Evolutionary conservation across 148 eudicot genomes (phyloP), one percentile per base, ranked within the genome.

Genomic region (Amaranthus cruentus): DNA sequence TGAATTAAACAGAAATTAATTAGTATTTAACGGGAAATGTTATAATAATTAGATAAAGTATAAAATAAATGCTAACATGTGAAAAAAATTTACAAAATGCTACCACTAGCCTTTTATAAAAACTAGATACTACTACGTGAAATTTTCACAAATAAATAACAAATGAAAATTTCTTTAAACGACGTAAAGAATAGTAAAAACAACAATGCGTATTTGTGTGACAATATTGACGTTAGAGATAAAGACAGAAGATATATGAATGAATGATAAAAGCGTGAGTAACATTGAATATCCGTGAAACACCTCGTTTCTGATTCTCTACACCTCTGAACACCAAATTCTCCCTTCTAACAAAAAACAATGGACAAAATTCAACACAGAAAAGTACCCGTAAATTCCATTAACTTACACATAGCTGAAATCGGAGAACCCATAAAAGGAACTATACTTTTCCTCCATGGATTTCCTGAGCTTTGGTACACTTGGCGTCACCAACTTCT

Each of bases 391-490:
- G 83, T 79, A 6, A 87, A 87, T 68, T 79, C 77, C 73, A 85
- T 87, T 46, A 87, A 79, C 78, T 79, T 87, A 78, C 90, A 87
- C 76, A 68, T 85, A 49, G 90, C 90, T 4, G 77, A 78, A 49
- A 54, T 68, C n/a, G 85, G 85, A 0, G 66, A 56, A 2, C 67
- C 56, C 10, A 57, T 55, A 2, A 74, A 70, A 0, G 60, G 70
- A 11, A 75, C 86, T 4, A 62, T 87, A 47, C 80, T 87, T 28
- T 75, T 87, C 76, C 84, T 87, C 50, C 91, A 87, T 53, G 88
- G 91, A 48, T 87, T 83, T 80, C 91, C 91, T 0, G 87, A 84
- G 66, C 79, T 82, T 44, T 84, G 87, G 85, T 84, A 84, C 75
- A 43, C 85, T 0, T 87, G 91, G 88, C 84, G 91, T 47, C 87